Conservation (phyloP, 306 rosid species). For the Urtica urens region DNA sequence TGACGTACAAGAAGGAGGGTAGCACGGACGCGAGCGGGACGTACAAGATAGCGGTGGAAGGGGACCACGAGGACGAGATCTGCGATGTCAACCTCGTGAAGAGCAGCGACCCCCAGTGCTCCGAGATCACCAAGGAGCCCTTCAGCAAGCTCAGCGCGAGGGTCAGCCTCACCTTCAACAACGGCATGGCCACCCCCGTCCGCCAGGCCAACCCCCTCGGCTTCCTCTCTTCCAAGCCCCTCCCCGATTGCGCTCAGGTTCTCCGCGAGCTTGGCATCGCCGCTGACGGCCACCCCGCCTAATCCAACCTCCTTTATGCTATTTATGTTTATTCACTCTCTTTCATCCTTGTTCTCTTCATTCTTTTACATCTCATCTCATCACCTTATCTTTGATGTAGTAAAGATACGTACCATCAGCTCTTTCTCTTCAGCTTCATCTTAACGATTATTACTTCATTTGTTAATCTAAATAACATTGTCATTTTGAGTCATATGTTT, state of each 20-base stretch:
- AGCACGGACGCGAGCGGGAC: constrained; percentile 28
- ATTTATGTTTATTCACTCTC: too few species aligned
- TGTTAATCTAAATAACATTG: too few species aligned
- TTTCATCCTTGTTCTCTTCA: too few species aligned
- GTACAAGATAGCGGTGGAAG: constrained; percentile 36
- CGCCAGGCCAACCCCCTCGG: constrained; percentile 75
- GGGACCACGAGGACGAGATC: constrained; percentile 62
- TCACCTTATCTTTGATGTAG: too few species aligned
- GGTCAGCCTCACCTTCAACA: constrained; percentile 47
- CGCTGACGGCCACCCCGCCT: neutral
- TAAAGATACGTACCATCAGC: too few species aligned
- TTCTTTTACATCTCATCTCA: too few species aligned
- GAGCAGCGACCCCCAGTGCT: constrained; percentile 36
- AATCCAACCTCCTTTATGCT: too few species aligned
- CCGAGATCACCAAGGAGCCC: constrained; percentile 15
- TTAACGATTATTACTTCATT: too few species aligned
- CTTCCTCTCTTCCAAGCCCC: constrained; percentile 33
- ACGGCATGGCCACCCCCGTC: constrained; percentile 31
- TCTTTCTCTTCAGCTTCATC: too few species aligned
- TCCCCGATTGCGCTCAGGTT: constrained; percentile 26
- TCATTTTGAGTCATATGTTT: too few species aligned
- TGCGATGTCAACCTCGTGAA: constrained; percentile 36
- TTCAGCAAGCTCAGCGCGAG: constrained; percentile 28
- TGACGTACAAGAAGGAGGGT: constrained; percentile 31
- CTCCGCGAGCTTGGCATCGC: constrained; percentile 53